Conservation (phyloP, 179 eudicot species). For the Spinacia oleracea region DNA sequence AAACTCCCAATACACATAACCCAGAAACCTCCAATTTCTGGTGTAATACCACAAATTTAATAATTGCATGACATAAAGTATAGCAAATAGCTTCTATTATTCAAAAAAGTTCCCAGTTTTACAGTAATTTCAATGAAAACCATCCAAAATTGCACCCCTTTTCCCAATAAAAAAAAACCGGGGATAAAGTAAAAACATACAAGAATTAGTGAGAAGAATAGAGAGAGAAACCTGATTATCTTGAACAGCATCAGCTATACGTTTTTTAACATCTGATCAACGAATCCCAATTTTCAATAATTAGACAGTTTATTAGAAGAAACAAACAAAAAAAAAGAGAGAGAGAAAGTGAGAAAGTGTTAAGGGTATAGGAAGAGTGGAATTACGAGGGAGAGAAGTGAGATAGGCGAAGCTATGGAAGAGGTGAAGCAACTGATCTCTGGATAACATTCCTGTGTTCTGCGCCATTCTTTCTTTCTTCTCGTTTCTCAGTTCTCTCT, state of each 20-base stretch:
- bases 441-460: constrained; percentile 66
- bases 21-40: not conserved
- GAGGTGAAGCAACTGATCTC: constrained; percentile 64
- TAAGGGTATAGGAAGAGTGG: not conserved
- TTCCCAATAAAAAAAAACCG: not conserved
- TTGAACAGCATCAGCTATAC: constrained; percentile 71
- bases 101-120: no score
- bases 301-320: no score
- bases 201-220: not conserved
- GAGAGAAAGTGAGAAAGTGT: not conserved
- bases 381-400: constrained; percentile 74
- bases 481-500: no score
- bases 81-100: no score
- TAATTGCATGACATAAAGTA: no score
- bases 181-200: not conserved
- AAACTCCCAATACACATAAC: no score
- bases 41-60: not conserved
- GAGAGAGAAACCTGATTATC: constrained; percentile 58
- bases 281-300: not conserved
- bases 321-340: not conserved
- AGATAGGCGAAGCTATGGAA: constrained; percentile 65
- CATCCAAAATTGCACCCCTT: not conserved
- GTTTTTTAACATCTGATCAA: constrained; percentile 68
- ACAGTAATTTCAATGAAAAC: no score
- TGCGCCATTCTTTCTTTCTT: constrained; percentile 27